Evolutionary conservation across 345 rosid species (phyloP).

Genomic region (Ricinus communis): DNA sequence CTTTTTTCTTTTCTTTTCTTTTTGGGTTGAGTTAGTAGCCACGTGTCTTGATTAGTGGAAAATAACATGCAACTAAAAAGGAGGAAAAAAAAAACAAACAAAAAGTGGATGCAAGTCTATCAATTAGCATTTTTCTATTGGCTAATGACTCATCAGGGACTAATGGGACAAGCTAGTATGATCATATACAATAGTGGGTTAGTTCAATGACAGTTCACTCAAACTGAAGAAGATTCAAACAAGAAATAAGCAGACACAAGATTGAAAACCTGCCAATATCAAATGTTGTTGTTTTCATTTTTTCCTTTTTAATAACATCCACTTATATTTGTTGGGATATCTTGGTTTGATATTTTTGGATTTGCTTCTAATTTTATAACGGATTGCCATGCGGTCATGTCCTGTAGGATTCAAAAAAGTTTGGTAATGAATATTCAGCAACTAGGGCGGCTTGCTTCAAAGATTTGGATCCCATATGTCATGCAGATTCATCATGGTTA

Average conservation of each 20-base stretch:
- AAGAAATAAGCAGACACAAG: background rate
- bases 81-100: background rate
- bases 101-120: background rate
- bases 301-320: too few relatives aligned
- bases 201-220: conserved; percentile 16
- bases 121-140: conserved; percentile 35
- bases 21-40: conserved; percentile 9
- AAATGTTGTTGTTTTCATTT: background rate
- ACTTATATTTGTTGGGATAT: background rate
- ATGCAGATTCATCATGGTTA: too few relatives aligned
- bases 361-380: background rate
- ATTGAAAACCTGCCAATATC: background rate
- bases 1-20: background rate
- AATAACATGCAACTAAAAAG: conserved; percentile 14
- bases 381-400: conserved; percentile 11
- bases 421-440: conserved; percentile 5
- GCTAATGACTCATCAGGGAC: conserved; percentile 38
- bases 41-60: conserved; percentile 32
- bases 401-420: background rate
- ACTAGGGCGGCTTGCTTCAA: background rate
- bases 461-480: too few relatives aligned
- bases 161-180: background rate
- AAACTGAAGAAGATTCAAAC: background rate
- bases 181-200: conserved; percentile 15
- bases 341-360: background rate